These are phyloP conservation scores for Phaeosphaeriaceae sp. DNA, from an alignment of 2,329 filamentous ascomycete species.

Conservation along the genomic window DNA sequence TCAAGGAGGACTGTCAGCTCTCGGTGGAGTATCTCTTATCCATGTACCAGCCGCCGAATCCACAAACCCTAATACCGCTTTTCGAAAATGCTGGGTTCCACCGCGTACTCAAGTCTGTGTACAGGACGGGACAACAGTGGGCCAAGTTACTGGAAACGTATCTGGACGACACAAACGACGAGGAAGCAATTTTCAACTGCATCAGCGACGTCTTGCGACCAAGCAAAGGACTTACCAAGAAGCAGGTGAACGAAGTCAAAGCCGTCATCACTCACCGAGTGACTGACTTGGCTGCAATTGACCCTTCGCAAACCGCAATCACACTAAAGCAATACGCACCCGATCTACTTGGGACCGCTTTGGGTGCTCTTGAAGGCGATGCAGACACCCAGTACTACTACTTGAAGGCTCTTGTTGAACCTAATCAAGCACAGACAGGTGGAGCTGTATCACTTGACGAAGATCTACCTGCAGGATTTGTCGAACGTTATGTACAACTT, in stretches of 20 bases:
- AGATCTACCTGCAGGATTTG: constrained; percentile 61
- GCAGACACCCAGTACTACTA: constrained; percentile 76
- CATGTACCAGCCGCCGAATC: constrained; percentile 86
- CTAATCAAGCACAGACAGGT: constrained; percentile 37
- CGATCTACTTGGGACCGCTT: constrained; percentile 69
- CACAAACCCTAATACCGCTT: constrained; percentile 74
- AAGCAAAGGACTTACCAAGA: constrained; percentile 66
- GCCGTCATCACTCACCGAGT: constrained; percentile 70
- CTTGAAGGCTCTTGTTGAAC: constrained; percentile 77
- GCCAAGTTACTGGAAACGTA: constrained; percentile 78
- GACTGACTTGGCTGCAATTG: constrained; percentile 68
- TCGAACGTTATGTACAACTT: constrained; percentile 85
- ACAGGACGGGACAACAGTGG: constrained; percentile 79
- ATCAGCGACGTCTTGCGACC: constrained; percentile 76
- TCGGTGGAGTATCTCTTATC: constrained; percentile 95
- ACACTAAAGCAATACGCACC: constrained; percentile 68
- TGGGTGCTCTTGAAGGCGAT: constrained; percentile 67
- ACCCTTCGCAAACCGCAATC: constrained; percentile 68
- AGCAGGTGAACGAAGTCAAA: constrained; percentile 76
- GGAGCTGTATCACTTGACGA: constrained; percentile 18
- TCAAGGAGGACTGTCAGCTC: constrained; percentile 94
- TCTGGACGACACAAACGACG: constrained; percentile 83
- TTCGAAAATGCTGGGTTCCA: constrained; percentile 85
- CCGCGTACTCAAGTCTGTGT: constrained; percentile 88
- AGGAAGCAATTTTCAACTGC: constrained; percentile 76